Evolutionary conservation across 345 rosid genomes (phyloP).

Genomic region (Dimocarpus longan): DNA sequence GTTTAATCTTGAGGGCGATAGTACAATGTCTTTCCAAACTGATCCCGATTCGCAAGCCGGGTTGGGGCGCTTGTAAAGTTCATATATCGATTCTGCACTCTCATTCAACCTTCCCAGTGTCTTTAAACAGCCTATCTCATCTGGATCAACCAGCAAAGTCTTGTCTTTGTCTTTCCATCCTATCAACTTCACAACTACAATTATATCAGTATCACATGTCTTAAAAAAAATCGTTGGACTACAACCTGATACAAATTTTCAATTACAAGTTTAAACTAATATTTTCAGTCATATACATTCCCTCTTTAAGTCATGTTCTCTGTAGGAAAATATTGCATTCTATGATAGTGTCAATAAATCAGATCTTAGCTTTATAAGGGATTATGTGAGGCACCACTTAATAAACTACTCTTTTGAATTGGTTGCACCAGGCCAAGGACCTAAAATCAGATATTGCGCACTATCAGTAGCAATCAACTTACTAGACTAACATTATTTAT

Average conservation of each 20-base stretch:
- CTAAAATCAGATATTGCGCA: too few species aligned
- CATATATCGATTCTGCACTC: conserved; percentile 76
- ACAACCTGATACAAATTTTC: background rate
- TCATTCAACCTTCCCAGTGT: conserved; percentile 68
- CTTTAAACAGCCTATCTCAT: conserved; percentile 68
- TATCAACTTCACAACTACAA: conserved; percentile 62
- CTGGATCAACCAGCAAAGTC: conserved; percentile 88
- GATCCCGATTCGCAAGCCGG: conserved; percentile 76
- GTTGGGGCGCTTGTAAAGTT: conserved; percentile 67
- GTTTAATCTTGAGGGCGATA: conserved; percentile 83
- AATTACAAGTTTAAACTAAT: too few species aligned
- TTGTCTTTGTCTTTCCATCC: conserved; percentile 96
- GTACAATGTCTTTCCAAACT: conserved; percentile 92
- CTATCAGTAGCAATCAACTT: too few species aligned
- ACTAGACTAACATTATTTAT: too few species aligned
- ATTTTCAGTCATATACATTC: too few species aligned
- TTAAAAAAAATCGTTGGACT: background rate
- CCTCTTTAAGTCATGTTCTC: too few species aligned
- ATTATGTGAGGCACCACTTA: too few species aligned
- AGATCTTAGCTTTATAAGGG: too few species aligned
- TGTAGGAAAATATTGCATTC: too few species aligned
- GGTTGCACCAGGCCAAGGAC: too few species aligned
- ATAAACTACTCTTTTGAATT: too few species aligned
- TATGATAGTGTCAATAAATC: too few species aligned
- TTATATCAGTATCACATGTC: conserved; percentile 28